These are phyloP conservation scores for Dissoconium aciculare DNA, from an alignment of 2,329 filamentous ascomycete species.

Conservation along the genomic window DNA sequence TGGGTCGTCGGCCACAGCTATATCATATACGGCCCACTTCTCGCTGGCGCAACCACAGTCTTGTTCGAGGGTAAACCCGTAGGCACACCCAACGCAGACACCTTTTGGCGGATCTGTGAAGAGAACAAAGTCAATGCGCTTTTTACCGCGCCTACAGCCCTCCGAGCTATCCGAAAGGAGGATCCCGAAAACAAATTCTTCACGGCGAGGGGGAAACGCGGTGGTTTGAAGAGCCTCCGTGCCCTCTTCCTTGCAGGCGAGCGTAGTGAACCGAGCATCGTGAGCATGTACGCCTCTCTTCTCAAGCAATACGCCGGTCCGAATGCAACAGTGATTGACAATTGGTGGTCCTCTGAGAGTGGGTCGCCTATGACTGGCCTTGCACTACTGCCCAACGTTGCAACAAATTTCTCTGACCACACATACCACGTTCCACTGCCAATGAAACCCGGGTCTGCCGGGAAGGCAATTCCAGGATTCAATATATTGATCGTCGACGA, in stretches of 20 bases:
- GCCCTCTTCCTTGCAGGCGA: slow-evolving; percentile 80
- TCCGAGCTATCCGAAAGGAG: slow-evolving; percentile 74
- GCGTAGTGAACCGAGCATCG: slow-evolving; percentile 71
- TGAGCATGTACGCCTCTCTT: slow-evolving; percentile 65
- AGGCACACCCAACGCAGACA: slow-evolving; percentile 72
- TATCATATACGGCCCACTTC: slow-evolving; percentile 75
- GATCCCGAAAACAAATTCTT: slow-evolving; percentile 61
- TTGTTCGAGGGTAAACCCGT: slow-evolving; percentile 91
- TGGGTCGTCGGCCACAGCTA: slow-evolving; percentile 84
- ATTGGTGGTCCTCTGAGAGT: slow-evolving; percentile 61
- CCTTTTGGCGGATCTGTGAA: slow-evolving; percentile 75
- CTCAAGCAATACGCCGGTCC: slow-evolving; percentile 50
- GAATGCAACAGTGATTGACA: slow-evolving; percentile 50
- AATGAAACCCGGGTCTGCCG: slow-evolving; percentile 73
- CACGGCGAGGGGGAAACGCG: slow-evolving; percentile 45
- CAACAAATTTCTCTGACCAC: slow-evolving; percentile 36
- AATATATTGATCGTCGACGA: slow-evolving; percentile 78
- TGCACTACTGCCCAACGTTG: slow-evolving; percentile 48
- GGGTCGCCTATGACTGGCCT: slow-evolving; percentile 55
- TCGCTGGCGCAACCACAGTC: slow-evolving; percentile 72
- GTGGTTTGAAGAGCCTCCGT: slow-evolving; percentile 55
- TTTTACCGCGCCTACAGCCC: slow-evolving; percentile 75
- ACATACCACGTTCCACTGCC: slow-evolving; percentile 35
- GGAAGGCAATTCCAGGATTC: slow-evolving; percentile 83
- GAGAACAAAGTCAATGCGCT: slow-evolving; percentile 73